phyloP scores from a whole-genome alignment of 495 filamentous ascomycete species.

The Talaromyces liani region DNA sequence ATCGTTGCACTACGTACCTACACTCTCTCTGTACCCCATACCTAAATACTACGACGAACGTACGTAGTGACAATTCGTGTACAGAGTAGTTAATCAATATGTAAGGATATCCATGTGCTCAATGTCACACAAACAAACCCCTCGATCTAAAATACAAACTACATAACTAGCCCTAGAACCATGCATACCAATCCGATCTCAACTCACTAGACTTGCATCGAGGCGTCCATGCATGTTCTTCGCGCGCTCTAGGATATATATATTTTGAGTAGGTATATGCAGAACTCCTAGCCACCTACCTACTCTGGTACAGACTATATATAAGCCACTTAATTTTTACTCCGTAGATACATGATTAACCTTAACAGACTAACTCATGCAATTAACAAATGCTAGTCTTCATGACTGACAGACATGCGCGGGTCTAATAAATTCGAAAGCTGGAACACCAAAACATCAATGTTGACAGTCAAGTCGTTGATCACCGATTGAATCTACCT shows the following conservation, averaged over 20 bases:
- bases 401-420: neutral
- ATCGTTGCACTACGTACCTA: neutral
- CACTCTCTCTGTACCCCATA: neutral
- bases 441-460: no score
- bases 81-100: no score
- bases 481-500: no score
- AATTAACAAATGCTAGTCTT: neutral
- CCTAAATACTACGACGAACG: neutral
- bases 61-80: no score
- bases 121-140: neutral
- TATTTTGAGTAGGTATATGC: neutral
- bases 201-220: neutral
- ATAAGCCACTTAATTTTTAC: neutral
- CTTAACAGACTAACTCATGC: neutral
- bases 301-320: neutral
- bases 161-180: neutral
- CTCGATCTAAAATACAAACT: neutral
- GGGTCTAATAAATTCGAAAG: neutral
- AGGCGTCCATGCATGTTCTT: slow-evolving; percentile 38
- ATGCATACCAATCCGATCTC: neutral
- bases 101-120: neutral
- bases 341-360: neutral
- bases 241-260: slow-evolving; percentile 23
- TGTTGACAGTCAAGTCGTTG: no score
- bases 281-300: no score